Percentiles rank a stretch among this genome's conserved stretches.
Conservation (phyloP, 345 rosid genomes). For the Microcos paniculata region DNA sequence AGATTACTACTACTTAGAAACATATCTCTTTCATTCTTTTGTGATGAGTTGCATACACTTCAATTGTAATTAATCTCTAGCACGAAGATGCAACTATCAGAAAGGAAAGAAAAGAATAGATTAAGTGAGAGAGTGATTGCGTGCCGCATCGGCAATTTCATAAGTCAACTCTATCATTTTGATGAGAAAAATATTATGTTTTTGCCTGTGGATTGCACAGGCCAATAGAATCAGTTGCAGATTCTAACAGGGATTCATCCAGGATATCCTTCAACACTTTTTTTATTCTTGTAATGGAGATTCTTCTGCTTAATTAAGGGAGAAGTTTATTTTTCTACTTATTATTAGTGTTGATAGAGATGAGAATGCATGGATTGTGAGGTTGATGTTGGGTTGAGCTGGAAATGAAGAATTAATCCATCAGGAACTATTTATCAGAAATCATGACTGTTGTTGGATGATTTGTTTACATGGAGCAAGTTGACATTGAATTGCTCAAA, state of each 20-base stretch:
- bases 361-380: slow-evolving; percentile 2
- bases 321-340: neutral
- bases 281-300: slow-evolving; percentile 17
- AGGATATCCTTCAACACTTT: slow-evolving; percentile 1
- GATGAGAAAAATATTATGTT: neutral
- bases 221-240: slow-evolving; percentile 27
- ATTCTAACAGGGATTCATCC: slow-evolving; percentile 28
- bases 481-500: slow-evolving; percentile 21
- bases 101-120: neutral
- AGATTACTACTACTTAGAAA: too few relatives aligned
- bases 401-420: neutral
- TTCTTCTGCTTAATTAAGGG: slow-evolving; percentile 1
- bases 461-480: neutral
- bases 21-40: too few relatives aligned
- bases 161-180: slow-evolving; percentile 1
- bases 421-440: neutral
- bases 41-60: too few relatives aligned
- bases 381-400: slow-evolving; percentile 22
- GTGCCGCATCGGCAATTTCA: neutral
- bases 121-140: neutral
- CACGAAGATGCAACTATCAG: neutral
- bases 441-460: slow-evolving; percentile 16
- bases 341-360: neutral
- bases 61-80: neutral
- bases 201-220: slow-evolving; percentile 20